A percentile compares a stretch with the other conserved stretches of the same genome.
Evolutionary conservation across 192 early-diverging fungal species (phyloP).

Genomic region (Backusella mclennaniae): DNA sequence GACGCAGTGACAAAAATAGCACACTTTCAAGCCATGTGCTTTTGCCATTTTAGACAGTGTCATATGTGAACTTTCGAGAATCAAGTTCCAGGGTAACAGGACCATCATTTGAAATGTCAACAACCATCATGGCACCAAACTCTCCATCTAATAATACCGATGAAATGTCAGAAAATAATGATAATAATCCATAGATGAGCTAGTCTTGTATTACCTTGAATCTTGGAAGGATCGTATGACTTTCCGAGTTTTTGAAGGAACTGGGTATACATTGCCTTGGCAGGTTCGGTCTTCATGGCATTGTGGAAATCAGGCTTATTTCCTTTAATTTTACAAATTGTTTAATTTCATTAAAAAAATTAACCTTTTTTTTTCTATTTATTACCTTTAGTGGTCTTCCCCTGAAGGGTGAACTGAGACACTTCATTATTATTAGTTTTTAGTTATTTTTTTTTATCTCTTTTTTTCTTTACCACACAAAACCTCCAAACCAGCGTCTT

Average conservation of each 20-base stretch:
- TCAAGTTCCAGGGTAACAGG: conserved; percentile 58
- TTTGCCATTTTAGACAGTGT: neutral
- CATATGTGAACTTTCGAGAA: conserved; percentile 54
- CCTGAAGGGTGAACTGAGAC: conserved; percentile 94
- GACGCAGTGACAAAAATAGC: neutral
- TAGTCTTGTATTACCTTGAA: conserved; percentile 60
- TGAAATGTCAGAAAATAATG: neutral
- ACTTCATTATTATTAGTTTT: conserved; percentile 41
- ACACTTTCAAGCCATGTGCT: neutral
- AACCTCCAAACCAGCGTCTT: conserved; percentile 70
- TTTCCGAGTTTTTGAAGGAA: conserved; percentile 71
- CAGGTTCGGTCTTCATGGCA: conserved; percentile 73
- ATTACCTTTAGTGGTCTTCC: conserved; percentile 70
- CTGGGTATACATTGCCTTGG: conserved; percentile 68
- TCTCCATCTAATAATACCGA: conserved; percentile 59
- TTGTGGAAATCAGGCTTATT: conserved; percentile 92
- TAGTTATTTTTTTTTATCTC: neutral
- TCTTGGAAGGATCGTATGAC: conserved; percentile 60
- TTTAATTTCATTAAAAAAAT: neutral
- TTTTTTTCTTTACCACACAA: conserved; percentile 61
- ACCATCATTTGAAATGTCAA: conserved; percentile 84
- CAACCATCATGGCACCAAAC: conserved; percentile 98
- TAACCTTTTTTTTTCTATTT: neutral
- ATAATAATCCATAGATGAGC: neutral
- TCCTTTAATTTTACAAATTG: conserved; percentile 25